Conservation (phyloP, 305 asterid genomes). For the Fraxinus sp. region DNA sequence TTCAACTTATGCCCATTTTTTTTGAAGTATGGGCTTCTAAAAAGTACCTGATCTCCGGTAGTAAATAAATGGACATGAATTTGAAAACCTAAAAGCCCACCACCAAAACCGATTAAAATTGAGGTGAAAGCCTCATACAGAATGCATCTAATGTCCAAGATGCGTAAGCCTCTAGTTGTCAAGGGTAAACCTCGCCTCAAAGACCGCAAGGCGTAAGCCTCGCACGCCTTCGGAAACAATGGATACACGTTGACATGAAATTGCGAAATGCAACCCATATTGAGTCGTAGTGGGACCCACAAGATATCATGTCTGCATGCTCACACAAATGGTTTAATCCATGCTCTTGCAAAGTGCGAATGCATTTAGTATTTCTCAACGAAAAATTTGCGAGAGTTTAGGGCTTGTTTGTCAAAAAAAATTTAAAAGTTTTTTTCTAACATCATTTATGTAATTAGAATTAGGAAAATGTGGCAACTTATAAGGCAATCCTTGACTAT, state of each 20-base stretch:
- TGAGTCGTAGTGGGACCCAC: neutral
- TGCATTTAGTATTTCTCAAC: neutral
- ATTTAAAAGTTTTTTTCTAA: neutral
- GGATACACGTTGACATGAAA: neutral
- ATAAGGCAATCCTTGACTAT: neutral
- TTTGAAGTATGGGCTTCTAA: neutral
- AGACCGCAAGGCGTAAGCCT: neutral
- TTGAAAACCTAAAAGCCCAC: neutral
- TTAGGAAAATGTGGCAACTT: neutral
- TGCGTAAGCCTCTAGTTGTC: neutral
- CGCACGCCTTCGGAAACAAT: neutral
- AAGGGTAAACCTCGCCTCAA: neutral
- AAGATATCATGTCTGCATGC: neutral
- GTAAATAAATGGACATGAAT: neutral
- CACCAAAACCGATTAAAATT: neutral
- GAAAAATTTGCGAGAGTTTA: neutral
- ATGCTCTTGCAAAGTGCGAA: neutral
- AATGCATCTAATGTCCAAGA: neutral
- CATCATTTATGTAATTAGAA: neutral
- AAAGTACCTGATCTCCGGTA: neutral
- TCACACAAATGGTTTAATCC: neutral
- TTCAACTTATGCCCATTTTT: neutral
- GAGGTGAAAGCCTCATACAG: neutral
- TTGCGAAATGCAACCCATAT: neutral
- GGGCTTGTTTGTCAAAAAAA: neutral